A percentile compares a stretch with the other conserved stretches of the same genome.
phyloP scores from a whole-genome alignment of 192 early-diverging fungal genomes.

The Backusella tuberculispora region DNA sequence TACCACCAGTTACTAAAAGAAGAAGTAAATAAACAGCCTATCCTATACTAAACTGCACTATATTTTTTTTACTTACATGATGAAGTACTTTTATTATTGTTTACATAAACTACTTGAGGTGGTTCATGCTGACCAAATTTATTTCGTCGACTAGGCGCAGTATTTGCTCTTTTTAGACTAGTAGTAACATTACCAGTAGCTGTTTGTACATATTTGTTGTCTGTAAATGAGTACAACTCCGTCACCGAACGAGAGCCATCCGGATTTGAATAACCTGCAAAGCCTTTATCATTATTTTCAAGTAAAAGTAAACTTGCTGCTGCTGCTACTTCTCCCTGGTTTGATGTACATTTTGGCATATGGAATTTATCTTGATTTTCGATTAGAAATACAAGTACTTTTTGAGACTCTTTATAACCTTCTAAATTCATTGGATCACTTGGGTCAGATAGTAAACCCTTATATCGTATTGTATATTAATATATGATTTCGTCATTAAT shows the following conservation, averaged over 20 bases:
- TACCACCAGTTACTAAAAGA: neutral
- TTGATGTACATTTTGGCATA: constrained; percentile 58
- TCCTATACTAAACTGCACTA: too few species aligned
- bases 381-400: constrained; percentile 74
- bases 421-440: constrained; percentile 69
- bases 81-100: neutral
- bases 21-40: neutral
- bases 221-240: neutral
- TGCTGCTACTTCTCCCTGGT: constrained; percentile 68
- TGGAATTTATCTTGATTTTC: constrained; percentile 52
- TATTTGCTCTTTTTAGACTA: constrained; percentile 24
- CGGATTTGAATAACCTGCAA: constrained; percentile 6
- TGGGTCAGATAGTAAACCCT: constrained; percentile 71
- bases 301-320: constrained; percentile 63
- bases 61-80: neutral
- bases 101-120: constrained; percentile 25
- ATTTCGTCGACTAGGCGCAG: constrained; percentile 19
- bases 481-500: neutral
- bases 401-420: constrained; percentile 70
- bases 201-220: too few species aligned
- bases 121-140: constrained; percentile 22
- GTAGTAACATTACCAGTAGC: neutral
- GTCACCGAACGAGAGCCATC: constrained; percentile 6
- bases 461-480: constrained; percentile 2
- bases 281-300: constrained; percentile 50